A percentile compares a stretch with the other conserved stretches of the same genome.
Conservation (phyloP, 2,329 filamentous ascomycete species). For the Lecanosticta acicola region DNA sequence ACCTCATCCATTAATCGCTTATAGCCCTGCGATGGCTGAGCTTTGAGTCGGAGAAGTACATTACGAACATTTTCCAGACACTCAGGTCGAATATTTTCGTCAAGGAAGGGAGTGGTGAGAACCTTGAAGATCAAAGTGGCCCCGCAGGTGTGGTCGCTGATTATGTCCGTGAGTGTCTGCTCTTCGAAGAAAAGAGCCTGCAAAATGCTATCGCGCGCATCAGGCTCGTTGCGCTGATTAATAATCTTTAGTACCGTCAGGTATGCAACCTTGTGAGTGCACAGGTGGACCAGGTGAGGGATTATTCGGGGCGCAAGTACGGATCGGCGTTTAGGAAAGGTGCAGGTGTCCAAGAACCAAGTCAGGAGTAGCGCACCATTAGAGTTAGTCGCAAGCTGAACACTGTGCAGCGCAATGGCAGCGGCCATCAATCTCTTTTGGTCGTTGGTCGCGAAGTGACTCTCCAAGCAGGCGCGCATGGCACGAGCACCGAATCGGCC, state of each 20-base stretch:
- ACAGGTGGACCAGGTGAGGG: constrained; percentile 87
- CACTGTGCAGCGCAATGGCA: constrained; percentile 91
- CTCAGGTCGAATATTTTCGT: constrained; percentile 80
- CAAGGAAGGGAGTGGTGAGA: constrained; percentile 92
- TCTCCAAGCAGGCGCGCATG: constrained; percentile 94
- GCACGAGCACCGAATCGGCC: constrained; percentile 91
- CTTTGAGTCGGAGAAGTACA: constrained; percentile 83
- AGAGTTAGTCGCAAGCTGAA: constrained; percentile 90
- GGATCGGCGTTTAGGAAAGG: constrained; percentile 82
- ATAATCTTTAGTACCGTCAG: constrained; percentile 96
- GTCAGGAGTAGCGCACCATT: constrained; percentile 91
- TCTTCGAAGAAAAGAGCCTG: constrained; percentile 93
- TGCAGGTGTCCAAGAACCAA: constrained; percentile 98
- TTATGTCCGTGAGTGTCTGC: constrained; percentile 78
- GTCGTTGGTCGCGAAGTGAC: constrained; percentile 88
- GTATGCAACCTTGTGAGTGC: constrained; percentile 97
- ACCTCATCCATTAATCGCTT: constrained; percentile 99
- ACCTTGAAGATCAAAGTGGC: constrained; percentile 98
- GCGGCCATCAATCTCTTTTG: constrained; percentile 94
- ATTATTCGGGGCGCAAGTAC: constrained; percentile 88
- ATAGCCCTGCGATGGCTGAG: constrained; percentile 90
- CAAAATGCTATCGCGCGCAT: constrained; percentile 83
- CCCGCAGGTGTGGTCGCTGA: constrained; percentile 85
- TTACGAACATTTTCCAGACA: constrained; percentile 89
- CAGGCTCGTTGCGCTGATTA: constrained; percentile 91